Conservation (phyloP, 495 filamentous ascomycete species). For the Neurospora sp. region DNA sequence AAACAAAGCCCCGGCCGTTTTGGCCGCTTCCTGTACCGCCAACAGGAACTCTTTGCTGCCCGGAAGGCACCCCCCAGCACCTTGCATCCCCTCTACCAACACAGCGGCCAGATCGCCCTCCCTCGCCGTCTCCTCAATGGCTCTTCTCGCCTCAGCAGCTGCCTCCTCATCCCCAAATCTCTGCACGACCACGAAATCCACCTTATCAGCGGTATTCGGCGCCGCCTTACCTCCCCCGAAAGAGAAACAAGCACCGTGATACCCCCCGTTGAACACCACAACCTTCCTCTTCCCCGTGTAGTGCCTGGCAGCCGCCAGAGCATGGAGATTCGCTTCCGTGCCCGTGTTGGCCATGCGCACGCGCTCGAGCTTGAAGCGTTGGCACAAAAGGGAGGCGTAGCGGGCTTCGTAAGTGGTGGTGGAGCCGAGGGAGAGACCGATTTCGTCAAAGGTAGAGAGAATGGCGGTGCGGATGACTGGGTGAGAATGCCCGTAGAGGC, state of each 20-base stretch:
- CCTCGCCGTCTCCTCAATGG: constrained; percentile 15
- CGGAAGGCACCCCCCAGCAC: constrained; percentile 40
- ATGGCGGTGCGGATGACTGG: constrained; percentile 29
- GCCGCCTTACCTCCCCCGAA: constrained; percentile 22
- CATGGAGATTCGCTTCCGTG: constrained; percentile 43
- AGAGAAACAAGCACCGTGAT: constrained; percentile 43
- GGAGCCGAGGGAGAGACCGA: constrained; percentile 32
- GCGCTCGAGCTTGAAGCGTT: constrained; percentile 33
- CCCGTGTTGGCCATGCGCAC: constrained; percentile 44
- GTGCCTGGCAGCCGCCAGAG: constrained; percentile 29
- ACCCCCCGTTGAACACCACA: constrained; percentile 40
- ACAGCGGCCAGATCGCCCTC: constrained; percentile 37
- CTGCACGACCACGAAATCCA: constrained; percentile 38
- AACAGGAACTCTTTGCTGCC: constrained; percentile 35
- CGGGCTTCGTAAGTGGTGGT: constrained; percentile 29
- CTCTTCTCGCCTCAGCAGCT: constrained; percentile 14
- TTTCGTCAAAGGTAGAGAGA: constrained; percentile 20
- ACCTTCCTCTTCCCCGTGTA: constrained; percentile 35
- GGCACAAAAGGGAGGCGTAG: constrained; percentile 29
- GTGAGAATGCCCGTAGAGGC: constrained; percentile 44
- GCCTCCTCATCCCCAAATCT: constrained; percentile 38
- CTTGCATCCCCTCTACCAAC: constrained; percentile 51
- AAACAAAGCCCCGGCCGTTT: constrained; percentile 37
- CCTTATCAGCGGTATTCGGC: constrained; percentile 20
- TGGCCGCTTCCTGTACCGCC: constrained; percentile 18